Percentiles rank a stretch among this genome's conserved stretches.
These are phyloP conservation scores for Blastomyces emzantsi DNA, from an alignment of 2,329 filamentous ascomycete genomes.

Conservation along the genomic window DNA sequence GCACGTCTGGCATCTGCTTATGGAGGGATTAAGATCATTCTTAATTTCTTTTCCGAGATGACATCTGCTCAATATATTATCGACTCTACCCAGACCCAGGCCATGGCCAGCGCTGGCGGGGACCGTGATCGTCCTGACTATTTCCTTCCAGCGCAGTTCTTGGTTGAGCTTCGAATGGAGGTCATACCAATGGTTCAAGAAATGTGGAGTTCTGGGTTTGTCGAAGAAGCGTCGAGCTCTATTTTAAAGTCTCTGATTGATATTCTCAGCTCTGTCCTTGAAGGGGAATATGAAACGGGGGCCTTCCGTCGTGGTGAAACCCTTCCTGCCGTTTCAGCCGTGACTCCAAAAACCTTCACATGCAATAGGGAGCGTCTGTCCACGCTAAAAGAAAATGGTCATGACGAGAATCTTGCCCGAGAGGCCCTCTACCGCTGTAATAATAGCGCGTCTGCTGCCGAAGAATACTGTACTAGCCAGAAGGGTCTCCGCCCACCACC, in stretches of 20 bases:
- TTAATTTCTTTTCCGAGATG: conserved; percentile 70
- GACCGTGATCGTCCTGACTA: conserved; percentile 50
- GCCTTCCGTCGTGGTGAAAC: conserved; percentile 57
- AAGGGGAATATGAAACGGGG: conserved; percentile 64
- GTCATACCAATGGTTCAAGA: conserved; percentile 66
- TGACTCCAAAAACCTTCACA: conserved; percentile 44
- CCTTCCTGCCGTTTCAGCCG: conserved; percentile 39
- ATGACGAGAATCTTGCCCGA: conserved; percentile 53
- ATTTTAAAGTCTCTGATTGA: conserved; percentile 73
- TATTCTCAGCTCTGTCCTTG: conserved; percentile 68
- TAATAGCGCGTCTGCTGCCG: conserved; percentile 51
- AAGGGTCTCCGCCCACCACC: conserved; percentile 48
- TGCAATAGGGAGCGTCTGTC: conserved; percentile 42
- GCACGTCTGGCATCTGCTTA: conserved; percentile 44
- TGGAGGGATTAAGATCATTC: conserved; percentile 66
- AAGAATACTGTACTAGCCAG: conserved; percentile 67
- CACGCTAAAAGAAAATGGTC: conserved; percentile 40
- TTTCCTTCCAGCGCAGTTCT: conserved; percentile 63
- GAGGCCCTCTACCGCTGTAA: conserved; percentile 81
- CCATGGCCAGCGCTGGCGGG: conserved; percentile 45
- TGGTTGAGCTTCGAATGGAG: conserved; percentile 75
- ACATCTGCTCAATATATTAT: conserved; percentile 68
- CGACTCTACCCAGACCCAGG: conserved; percentile 60
- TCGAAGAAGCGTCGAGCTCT: conserved; percentile 68
- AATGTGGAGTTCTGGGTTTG: conserved; percentile 76